Conservation (phyloP, 2,329 filamentous ascomycete species). For the Colletotrichum euphorbiae region DNA sequence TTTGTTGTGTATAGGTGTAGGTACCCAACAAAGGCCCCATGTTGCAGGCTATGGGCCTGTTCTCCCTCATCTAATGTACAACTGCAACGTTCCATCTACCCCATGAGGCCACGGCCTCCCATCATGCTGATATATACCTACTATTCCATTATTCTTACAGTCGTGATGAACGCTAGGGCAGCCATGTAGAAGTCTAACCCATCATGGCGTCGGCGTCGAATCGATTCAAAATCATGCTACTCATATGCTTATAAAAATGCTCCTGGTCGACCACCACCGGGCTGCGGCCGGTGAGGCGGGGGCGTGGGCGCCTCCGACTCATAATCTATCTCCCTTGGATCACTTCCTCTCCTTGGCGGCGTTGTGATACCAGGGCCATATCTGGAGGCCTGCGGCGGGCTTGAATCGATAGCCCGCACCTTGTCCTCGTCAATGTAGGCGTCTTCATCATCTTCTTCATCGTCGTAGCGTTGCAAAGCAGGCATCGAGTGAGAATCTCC, state of each 20-base stretch:
- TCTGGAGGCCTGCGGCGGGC: constrained; percentile 43
- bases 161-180: constrained; percentile 24
- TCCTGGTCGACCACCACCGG: constrained; percentile 25
- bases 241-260: constrained; percentile 34
- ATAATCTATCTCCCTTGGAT: constrained; percentile 40
- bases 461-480: constrained; percentile 51
- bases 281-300: constrained; percentile 31
- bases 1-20: constrained; percentile 21
- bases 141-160: constrained; percentile 39
- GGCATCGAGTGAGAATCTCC: constrained; percentile 65
- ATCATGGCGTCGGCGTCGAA: constrained; percentile 29
- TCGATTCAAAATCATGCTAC: constrained; percentile 38
- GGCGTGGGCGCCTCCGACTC: constrained; percentile 37
- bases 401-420: constrained; percentile 32
- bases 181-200: constrained; percentile 9
- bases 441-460: constrained; percentile 49
- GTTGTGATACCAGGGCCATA: constrained; percentile 59
- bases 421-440: constrained; percentile 46
- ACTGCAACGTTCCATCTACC: constrained; percentile 18
- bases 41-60: constrained; percentile 19
- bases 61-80: constrained; percentile 24
- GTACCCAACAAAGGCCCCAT: constrained; percentile 20
- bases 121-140: constrained; percentile 24
- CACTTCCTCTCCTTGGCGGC: constrained; percentile 48
- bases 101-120: background rate